Evolutionary conservation across 2,329 filamentous ascomycete species (phyloP), one percentile per base, ranked within the genome.

Genomic region (Gnomoniopsis sp.): DNA sequence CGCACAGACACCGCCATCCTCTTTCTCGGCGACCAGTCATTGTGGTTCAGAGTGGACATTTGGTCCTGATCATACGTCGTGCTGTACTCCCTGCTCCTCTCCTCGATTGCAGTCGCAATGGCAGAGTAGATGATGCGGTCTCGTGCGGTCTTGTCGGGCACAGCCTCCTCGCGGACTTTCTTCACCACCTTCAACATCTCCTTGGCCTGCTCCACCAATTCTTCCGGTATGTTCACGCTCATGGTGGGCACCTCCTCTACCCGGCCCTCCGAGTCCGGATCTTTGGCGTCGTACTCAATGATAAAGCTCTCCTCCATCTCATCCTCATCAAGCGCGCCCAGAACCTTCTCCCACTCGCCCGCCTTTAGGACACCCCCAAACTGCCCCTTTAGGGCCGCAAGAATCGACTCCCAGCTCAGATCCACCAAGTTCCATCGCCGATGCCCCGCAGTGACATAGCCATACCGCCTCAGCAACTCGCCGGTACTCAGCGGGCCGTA

Each of bases 401-500:
- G 73, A 22, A 93, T 78, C 10, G 85, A 66, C 0, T 79, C 75
- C 75, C 88, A 84, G 0, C 88, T 79, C 36, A 96, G 74, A 70
- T 97, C 93, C 1, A 90, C 88, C 1, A 96, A 90, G 65, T 96
- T 91, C 71, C 92, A 91, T 44, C 87, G 80, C 11, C 85, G 77
- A 66, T 96, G 93, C 64, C 87, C 88, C 30, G 83, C 75, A 0
- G 91, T 93, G n/a, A 92, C 85, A 67, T 96, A 96, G 19, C 93
- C 93, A 66, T 96, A 96, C 15, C 92, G 82, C 38, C 93, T 81
- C 12, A 96, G 80, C 8, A 96, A 78, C 68, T 97, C 92, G 1
- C 89, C 88, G 60, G 90, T 89, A 11, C 91, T 89, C 3, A 96
- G 83, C 6, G 91, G 87, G 0, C 93, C 93, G 65, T 96, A 96